Base-by-base conservation (phyloP, 768 basidiomycete genomes). In the Myochromella boudieri region DNA sequence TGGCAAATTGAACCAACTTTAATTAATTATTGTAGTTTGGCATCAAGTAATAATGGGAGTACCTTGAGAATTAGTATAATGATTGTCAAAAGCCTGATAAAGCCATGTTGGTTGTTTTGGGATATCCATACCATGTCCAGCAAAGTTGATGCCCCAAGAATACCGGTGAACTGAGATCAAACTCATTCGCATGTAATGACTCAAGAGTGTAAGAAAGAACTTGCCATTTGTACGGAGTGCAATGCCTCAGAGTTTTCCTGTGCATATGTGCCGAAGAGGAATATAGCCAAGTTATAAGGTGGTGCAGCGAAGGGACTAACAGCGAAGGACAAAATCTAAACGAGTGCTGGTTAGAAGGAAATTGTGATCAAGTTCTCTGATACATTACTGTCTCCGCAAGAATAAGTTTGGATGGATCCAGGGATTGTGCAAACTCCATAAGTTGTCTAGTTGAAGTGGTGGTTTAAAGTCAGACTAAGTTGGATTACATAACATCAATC, bases 261-360 rank as follows among this genome's bases (percentile, higher is more conserved):
- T 0, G 76, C 82, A 62, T 89, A 84, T 1, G 70, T 67, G 1
- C 91, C 91, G 51, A 91, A 91, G 20, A 93, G 73, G 53, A 90
- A 85, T 42, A 93, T 72, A n/a, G 91, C 82, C 17, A 93, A 70
- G 60, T 93, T 93, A 64, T 93, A 93, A 1, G 73, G 60, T 1
- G 89, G 86, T 0, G 80, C 67, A 0, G 69, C 53, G 59, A 81
- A 86, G 4, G 83, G 71, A 34, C 71, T 70, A 36, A 79, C 67
- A 37, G 74, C 39, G 52, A 87, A 84, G 11, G 87, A 82, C 21
- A 91, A 64, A 21, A 66, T 71, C 88, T 90, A 54, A 17, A n/a
- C 5, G 14, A 32, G 4, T 7, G 25, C 3, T 12, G 24, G 27
- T 48, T 4, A 51, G 31, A 8, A 28, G 10, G 6, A 22, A 5